Evolutionary conservation across 2,329 filamentous ascomycete species (phyloP), one percentile per base, ranked within the genome.

Genomic region (Penicillium verrucosum): DNA sequence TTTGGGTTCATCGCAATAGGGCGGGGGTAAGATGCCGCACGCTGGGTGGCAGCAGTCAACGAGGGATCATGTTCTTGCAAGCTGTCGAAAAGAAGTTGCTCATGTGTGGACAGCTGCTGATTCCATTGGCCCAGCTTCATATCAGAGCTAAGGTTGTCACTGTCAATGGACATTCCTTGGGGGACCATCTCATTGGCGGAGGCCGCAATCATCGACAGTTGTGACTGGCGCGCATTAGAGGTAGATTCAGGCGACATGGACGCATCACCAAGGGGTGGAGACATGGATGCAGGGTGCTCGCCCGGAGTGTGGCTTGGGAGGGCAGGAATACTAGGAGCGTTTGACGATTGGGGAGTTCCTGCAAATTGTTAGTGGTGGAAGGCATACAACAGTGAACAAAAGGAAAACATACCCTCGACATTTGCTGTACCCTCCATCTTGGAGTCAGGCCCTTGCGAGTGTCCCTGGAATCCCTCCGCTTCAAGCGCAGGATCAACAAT

Each of bases 181-280:
- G 75, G 73, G 36, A 77, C 74, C 70, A 77, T 78, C 61, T 78
- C 75, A 57, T 70, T 78, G 32, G 77, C 77, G 36, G 76, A 77
- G 11, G 77, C 77, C 9, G 77, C 77, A 44, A 79, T 78, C 65
- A 78, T 68, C 25, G 75, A 78, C 44, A 79, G 68, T 53, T 77
- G 75, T 34, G 76, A 74, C 57, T 76, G 73, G 32, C 73, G 74
- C 44, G 68, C 70, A 59, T 73, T 73, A 34, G 69, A 65, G 27
- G 68, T 59, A 21, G 73, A 66, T 23, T 77, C 74, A 21, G 70
- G 65, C 3, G 70, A 70, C 61, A 75, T 59, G 16, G 71, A 70
- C 36, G 64, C 55, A 54, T 74, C 69, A 14, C 64, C 65, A 54
- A 73, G 61, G 9, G 65, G 64, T 42, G 73, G 72, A 14, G 73